Percentiles rank a stretch among this genome's conserved stretches.
phyloP scores from a whole-genome alignment of 345 rosid genomes.

The Lagerstroemia speciosa region DNA sequence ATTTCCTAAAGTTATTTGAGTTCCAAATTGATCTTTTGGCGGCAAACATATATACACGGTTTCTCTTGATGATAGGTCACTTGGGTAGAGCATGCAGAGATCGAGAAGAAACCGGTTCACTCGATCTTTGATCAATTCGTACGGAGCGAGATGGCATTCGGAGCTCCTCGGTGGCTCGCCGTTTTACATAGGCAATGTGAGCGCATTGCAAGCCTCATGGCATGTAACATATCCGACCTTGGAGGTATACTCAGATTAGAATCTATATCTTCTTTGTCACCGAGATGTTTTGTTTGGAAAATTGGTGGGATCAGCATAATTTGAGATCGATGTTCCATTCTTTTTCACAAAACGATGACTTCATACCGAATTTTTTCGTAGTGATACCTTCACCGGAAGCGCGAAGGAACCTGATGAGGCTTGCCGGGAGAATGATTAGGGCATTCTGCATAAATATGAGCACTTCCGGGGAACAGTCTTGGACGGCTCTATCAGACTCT shows the following conservation, averaged over 20 bases:
- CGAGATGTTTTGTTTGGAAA: too few species aligned
- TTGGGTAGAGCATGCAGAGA: constrained; percentile 86
- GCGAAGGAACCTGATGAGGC: constrained; percentile 68
- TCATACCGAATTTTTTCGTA: constrained; percentile 15
- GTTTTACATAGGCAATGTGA: constrained; percentile 76
- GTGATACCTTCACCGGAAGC: constrained; percentile 77
- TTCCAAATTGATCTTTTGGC: background rate
- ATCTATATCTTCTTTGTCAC: background rate
- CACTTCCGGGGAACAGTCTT: constrained; percentile 56
- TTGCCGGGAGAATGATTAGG: constrained; percentile 71
- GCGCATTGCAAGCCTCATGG: constrained; percentile 88
- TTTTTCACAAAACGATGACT: background rate
- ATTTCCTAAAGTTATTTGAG: background rate
- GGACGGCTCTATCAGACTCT: constrained; percentile 75
- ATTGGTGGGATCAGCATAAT: too few species aligned
- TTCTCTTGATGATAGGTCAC: constrained; percentile 33
- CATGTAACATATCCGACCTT: constrained; percentile 66
- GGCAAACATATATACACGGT: too few species aligned
- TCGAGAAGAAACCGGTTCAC: constrained; percentile 61
- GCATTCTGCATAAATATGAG: constrained; percentile 63
- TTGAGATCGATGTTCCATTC: background rate
- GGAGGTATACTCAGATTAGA: constrained; percentile 49
- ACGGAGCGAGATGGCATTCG: constrained; percentile 57
- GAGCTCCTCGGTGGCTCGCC: constrained; percentile 80
- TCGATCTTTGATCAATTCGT: constrained; percentile 43